Base-by-base conservation (phyloP, 2,329 filamentous ascomycete species). In the Trichoderma pleuroti region DNA sequence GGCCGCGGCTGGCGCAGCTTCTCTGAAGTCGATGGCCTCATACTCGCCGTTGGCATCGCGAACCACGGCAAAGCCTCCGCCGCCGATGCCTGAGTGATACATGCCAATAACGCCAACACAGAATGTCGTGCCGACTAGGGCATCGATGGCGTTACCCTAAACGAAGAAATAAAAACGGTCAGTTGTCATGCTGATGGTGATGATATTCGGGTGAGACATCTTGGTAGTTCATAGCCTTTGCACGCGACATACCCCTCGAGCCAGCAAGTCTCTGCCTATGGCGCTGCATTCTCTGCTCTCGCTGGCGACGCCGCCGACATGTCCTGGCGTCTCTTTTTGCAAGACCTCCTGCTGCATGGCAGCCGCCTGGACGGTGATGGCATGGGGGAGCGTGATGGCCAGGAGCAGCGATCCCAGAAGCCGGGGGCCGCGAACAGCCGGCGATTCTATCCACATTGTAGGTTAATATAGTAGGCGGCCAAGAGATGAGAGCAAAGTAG, bases 51-150 rank as follows among this genome's bases (percentile, higher is more conserved):
- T 84, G 18, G 88, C 82, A 39, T 88, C 86, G 61, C 93, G 90
- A 6, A 97, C 88, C 6, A 97, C 85, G 86, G 94, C 92, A 81
- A 98, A 98, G 2, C 95, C 95, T 52, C 95, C 95, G 8, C 95
- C 95, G 24, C 93, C 94, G 71, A 98, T 91, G 18, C 95, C 94
- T 52, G 87, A 88, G 78, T 94, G 92, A 75, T 93, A 92, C 89
- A 92, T 92, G 70, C 87, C 91, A 57, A 92, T 86, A 8, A 92
- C 90, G 7, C 92, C 92, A 46, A 94, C 87, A 73, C 92, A 95
- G 64, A 94, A 86, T 9, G 89, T 89, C 0, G 92, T 92, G 34
- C 89, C 91, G 24, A 94, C 89, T 72, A 93, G 81, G 60, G 92
- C 91, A 81, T 95, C 92, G 1, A 91, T 92, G 14, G 92, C 92